Evolutionary conservation across 441 rosid species (phyloP).

Genomic region (Mallotus japonicus): DNA sequence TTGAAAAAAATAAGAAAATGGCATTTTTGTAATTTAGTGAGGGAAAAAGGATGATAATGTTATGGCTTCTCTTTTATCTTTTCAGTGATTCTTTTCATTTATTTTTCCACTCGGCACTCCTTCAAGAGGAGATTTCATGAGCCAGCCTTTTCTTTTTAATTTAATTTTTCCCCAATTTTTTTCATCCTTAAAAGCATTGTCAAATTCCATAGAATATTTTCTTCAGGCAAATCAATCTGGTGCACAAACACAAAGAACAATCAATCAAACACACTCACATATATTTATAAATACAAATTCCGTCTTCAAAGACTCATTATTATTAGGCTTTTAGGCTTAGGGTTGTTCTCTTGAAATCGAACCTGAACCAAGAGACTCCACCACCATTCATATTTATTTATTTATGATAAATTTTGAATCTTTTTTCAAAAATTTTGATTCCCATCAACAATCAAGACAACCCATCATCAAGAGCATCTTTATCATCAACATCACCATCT

Average conservation of each 20-base stretch:
- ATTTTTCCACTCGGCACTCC: not conserved
- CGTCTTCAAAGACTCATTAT: not conserved
- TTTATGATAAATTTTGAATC: slow-evolving; percentile 25
- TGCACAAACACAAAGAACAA: not conserved
- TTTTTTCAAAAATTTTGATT: slow-evolving; percentile 41
- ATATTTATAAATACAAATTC: not conserved
- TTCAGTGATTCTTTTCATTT: not conserved
- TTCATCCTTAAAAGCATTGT: not conserved
- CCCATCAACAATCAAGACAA: slow-evolving; percentile 26
- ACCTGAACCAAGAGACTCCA: slow-evolving; percentile 9
- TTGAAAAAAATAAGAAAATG: not conserved
- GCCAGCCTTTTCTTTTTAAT: not conserved
- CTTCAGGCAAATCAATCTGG: slow-evolving; percentile 14
- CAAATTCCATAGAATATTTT: slow-evolving; percentile 7
- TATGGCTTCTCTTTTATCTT: slow-evolving; percentile 10
- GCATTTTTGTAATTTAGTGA: slow-evolving; percentile 16
- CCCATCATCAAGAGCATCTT: slow-evolving; percentile 33
- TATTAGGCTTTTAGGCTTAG: slow-evolving; percentile 4
- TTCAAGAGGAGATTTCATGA: slow-evolving; percentile 13
- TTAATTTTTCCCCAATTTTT: not conserved
- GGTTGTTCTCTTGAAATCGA: slow-evolving; percentile 7
- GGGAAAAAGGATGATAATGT: slow-evolving; percentile 20
- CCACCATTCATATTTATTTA: slow-evolving; percentile 3
- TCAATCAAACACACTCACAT: not conserved
- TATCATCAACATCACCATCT: slow-evolving; percentile 31